A percentile compares a stretch with the other conserved stretches of the same genome.
These are phyloP conservation scores for Litchi chinensis DNA, from an alignment of 345 rosid species.

Conservation along the genomic window DNA sequence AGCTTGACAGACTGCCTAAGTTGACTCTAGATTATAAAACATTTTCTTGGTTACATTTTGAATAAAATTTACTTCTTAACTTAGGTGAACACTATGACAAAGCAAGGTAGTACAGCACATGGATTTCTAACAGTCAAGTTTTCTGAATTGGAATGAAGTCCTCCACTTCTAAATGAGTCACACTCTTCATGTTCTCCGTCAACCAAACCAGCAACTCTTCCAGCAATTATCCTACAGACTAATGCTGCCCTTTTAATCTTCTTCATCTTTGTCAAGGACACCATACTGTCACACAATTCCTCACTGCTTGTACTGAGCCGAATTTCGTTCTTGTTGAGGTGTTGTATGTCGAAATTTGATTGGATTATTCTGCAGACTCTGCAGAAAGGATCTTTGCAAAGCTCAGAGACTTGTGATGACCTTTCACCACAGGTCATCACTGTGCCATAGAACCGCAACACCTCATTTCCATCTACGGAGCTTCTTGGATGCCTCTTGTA, in stretches of 20 bases:
- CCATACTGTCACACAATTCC: conserved; percentile 34
- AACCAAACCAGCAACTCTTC: conserved; percentile 17
- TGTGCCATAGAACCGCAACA: conserved; percentile 50
- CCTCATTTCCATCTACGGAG: conserved; percentile 55
- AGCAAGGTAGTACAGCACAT: conserved; percentile 49
- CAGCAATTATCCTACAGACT: conserved; percentile 47
- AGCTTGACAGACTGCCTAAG: no score
- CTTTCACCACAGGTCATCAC: conserved; percentile 43
- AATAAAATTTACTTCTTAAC: not conserved
- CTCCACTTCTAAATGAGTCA: conserved; percentile 21
- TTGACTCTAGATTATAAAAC: no score
- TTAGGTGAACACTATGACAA: conserved; percentile 47
- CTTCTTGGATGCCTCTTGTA: conserved; percentile 41
- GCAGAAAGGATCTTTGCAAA: conserved; percentile 44
- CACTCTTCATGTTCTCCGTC: conserved; percentile 25
- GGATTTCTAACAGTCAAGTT: conserved; percentile 38
- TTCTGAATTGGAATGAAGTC: conserved; percentile 13
- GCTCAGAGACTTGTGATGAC: conserved; percentile 28
- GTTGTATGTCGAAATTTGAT: conserved; percentile 34
- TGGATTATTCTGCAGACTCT: conserved; percentile 41
- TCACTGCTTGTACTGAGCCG: conserved; percentile 35
- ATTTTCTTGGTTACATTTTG: no score
- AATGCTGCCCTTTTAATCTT: conserved; percentile 40
- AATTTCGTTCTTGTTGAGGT: conserved; percentile 31
- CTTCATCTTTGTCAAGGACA: conserved; percentile 19